Conservation (phyloP, 2,329 filamentous ascomycete species). For the Metarhizium anisopliae region DNA sequence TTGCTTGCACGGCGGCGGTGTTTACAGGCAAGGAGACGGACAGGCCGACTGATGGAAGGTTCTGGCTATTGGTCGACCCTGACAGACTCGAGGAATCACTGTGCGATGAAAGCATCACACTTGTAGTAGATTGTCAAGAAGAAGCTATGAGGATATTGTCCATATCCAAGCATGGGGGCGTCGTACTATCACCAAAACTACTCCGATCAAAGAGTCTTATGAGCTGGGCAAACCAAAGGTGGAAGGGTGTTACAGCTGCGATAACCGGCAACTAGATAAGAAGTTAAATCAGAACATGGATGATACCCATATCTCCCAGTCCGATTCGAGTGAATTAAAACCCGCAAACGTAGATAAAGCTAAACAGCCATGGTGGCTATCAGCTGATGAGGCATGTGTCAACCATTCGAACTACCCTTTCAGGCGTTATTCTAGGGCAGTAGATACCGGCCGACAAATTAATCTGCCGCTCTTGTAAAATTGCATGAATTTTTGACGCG, state of each 20-base stretch:
- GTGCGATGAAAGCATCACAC: conserved; percentile 72
- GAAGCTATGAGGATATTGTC: conserved; percentile 51
- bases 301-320: conserved; percentile 14
- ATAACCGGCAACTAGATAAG: conserved; percentile 14
- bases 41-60: conserved; percentile 34
- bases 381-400: conserved; percentile 45
- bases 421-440: conserved; percentile 71
- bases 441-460: conserved; percentile 70
- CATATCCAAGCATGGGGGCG: conserved; percentile 79
- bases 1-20: conserved; percentile 70
- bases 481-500: conserved; percentile 24
- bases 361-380: background rate
- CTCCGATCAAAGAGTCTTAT: conserved; percentile 55
- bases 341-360: background rate
- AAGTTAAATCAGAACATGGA: conserved; percentile 2
- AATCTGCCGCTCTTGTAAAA: conserved; percentile 52
- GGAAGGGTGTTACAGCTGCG: conserved; percentile 25
- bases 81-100: conserved; percentile 83
- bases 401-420: conserved; percentile 79
- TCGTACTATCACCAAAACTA: conserved; percentile 53
- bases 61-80: conserved; percentile 79
- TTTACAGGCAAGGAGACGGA: conserved; percentile 57
- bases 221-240: conserved; percentile 23
- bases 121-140: conserved; percentile 62
- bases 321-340: background rate